Base-by-base conservation (phyloP, 2,329 filamentous ascomycete species). In the Sarocladium kiliense region DNA sequence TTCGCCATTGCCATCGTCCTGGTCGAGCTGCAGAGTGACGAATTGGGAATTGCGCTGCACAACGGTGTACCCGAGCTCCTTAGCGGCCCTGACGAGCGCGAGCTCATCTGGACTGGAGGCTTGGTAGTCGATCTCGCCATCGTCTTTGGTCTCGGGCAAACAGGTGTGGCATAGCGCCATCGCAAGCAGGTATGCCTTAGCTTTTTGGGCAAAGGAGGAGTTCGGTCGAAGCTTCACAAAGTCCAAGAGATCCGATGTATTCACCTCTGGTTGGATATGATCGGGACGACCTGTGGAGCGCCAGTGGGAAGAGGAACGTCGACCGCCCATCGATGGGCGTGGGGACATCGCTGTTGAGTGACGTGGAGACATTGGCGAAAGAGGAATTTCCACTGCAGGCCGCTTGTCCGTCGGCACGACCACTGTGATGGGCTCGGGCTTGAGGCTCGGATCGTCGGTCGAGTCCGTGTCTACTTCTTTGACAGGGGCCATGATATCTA, bases 111-210 rank as follows among this genome's bases (percentile, higher is more conserved):
- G 92, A 0, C 91, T 96, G 0, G 91, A 88, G 16, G 92, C 89
- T 70, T 96, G 92, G 64, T 89, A 97, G 7, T 86, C 82, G n/a
- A 89, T 79, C 36, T 83, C 75, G 3, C 87, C 91, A 62, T 87
- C 78, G 9, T 66, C 36, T 25, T 84, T 82, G 44, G 85, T 76
- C 66, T 97, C 92, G 0, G 93, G 92, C 23, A 96, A 75, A 66
- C 91, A 96, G 1, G 91, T 96, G 66, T 97, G 92, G 62, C 93
- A 97, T 1, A 97, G 75, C 1, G 92, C 90, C 63, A 97, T 80
- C 0, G 87, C 88, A 3, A 97, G 76, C 3, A 97, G 81, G 61
- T 95, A 94, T 65, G 95, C 85, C 58, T 86, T 87, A 1, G 87
- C 89, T 64, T 89, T 91, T 57, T 82, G 82, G 1, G 92, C 84